Evolutionary conservation across 75 land plant species (phyloP).

Genomic region (Sequoiadendron giganteum): DNA sequence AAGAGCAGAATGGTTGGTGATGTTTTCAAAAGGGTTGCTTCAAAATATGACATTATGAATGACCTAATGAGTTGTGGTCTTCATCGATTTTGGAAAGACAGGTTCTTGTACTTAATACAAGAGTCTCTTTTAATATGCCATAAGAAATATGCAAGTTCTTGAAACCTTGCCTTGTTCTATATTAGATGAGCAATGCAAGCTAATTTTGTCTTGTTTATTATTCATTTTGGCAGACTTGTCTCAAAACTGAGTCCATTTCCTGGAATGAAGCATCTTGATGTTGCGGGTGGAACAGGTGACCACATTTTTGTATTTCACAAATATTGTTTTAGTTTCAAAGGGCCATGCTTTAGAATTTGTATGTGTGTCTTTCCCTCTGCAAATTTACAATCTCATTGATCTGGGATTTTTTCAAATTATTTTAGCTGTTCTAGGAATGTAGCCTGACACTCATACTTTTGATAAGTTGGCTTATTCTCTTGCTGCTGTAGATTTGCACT

Average conservation of each 20-base stretch:
- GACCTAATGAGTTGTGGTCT: slow-evolving; percentile 95
- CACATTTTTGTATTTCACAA: neutral
- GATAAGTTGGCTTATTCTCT: neutral
- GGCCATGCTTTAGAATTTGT: neutral
- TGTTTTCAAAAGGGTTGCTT: slow-evolving; percentile 90
- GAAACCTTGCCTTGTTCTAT: neutral
- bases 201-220: neutral
- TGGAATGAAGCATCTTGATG: slow-evolving; percentile 99
- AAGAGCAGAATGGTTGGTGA: slow-evolving; percentile 83
- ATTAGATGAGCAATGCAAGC: neutral
- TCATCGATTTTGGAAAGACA: slow-evolving; percentile 98
- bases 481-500: neutral
- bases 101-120: slow-evolving; percentile 30
- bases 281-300: slow-evolving; percentile 98
- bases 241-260: slow-evolving; percentile 89
- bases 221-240: slow-evolving; percentile 57
- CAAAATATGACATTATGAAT: slow-evolving; percentile 96
- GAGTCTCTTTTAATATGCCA: neutral
- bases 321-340: neutral
- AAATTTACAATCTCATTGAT: neutral
- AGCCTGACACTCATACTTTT: neutral
- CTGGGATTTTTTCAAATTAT: neutral
- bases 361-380: neutral
- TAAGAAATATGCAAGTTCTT: neutral
- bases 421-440: neutral